Base-by-base conservation (phyloP, 495 filamentous ascomycete species). In the Hypoxylon fuscum region DNA sequence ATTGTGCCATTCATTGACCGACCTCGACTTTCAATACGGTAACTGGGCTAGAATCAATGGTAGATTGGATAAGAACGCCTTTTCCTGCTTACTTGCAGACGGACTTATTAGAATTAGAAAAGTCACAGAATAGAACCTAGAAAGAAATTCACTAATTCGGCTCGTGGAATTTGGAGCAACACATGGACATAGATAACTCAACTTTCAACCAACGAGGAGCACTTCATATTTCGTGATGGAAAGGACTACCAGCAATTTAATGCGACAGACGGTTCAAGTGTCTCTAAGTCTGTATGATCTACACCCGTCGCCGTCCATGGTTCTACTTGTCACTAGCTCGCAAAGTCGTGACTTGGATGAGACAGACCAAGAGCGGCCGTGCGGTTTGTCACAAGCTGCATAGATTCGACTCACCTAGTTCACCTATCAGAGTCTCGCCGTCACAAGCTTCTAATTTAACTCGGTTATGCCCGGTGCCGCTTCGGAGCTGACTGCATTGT, bases 381-480 rank as follows among this genome's bases (percentile, higher is more conserved):
- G 43, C 53, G 53, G 32, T 7, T 32, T 32, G 42, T n/a, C n/a
- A n/a, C 40, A 20, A 22, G 40, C 15, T 43, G 8, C 3, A n/a
- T 14, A 48, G 51, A 46, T 56, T 25, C 38, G 31, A 45, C 25
- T 27, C 8, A 18, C 11, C 9, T 12, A 34, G 29, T 23, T 31
- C 46, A 46, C 60, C 60, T 64, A 58, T 64, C 60, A 54, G 60
- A 48, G 53, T 9, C 10, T 48, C 20, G 34, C 53, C 60, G 54
- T 41, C 41, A 22, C 27, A 15, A 55, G 35, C 27, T 41, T 29
- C 5, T 35, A 21, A 8, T 27, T 27, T 27, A 29, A 52, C 53
- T 52, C 59, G 59, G 59, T 56, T 47, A 46, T 51, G 40, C 31
- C 59, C 52, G 59, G 51, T 17, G 22, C n/a, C n/a, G 37, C 9